These are phyloP conservation scores for Aspergillus terreus DNA, from an alignment of 2,329 filamentous ascomycete species.

Conservation along the genomic window DNA sequence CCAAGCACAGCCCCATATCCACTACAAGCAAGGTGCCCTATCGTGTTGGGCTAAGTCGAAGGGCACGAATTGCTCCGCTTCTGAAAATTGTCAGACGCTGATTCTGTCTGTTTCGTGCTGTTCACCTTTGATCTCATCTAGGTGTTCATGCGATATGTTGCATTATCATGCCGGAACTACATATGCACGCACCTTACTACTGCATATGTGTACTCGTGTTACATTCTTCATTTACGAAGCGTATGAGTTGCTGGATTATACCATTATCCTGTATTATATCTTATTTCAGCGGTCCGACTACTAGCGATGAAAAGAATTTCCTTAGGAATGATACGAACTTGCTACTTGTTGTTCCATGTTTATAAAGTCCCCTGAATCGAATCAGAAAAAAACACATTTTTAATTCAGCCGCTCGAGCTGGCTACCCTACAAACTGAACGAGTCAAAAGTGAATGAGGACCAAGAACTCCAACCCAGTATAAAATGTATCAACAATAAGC, in stretches of 20 bases:
- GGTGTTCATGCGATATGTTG: background rate
- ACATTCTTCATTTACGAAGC: no score
- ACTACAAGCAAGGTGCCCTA: conserved; percentile 38
- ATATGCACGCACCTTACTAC: no score
- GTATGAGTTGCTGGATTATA: background rate
- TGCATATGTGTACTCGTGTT: no score
- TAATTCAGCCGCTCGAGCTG: no score
- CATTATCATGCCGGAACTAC: background rate
- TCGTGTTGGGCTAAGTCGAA: conserved; percentile 49
- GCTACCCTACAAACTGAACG: no score
- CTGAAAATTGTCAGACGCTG: conserved; percentile 42
- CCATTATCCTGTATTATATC: background rate
- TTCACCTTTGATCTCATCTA: background rate
- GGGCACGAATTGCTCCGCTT: conserved; percentile 47
- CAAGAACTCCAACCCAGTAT: no score
- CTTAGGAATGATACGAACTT: no score
- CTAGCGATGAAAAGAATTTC: background rate
- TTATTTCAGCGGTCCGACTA: background rate
- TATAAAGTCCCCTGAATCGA: no score
- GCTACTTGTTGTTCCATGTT: no score
- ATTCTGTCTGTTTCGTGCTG: background rate
- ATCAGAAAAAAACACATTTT: no score
- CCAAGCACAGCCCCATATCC: conserved; percentile 40
- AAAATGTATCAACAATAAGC: no score
- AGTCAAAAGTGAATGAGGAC: no score